Percentiles rank a stretch among this genome's conserved stretches.
Evolutionary conservation across 1,284 basidiomycete genomes (phyloP).

Genomic region (Anthracocystis setariae): DNA sequence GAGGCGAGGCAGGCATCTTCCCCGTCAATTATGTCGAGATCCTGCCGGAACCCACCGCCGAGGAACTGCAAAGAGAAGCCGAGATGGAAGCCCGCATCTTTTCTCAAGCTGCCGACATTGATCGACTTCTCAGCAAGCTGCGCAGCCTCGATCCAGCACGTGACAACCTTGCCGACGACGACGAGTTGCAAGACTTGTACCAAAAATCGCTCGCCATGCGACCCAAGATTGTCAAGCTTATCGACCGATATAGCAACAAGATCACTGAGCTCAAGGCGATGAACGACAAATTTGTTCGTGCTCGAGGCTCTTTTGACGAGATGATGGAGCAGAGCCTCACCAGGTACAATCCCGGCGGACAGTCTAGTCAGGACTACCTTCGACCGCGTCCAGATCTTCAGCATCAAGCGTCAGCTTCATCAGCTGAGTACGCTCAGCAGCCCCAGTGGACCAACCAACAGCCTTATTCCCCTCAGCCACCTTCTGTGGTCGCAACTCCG

Average conservation of each 20-base stretch:
- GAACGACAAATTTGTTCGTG: constrained; percentile 87
- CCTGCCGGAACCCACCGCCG: constrained; percentile 83
- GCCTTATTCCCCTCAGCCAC: constrained; percentile 21
- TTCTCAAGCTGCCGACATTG: constrained; percentile 84
- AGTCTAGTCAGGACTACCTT: constrained; percentile 41
- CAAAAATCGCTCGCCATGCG: constrained; percentile 86
- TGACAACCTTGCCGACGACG: constrained; percentile 88
- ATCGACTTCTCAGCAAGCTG: constrained; percentile 83
- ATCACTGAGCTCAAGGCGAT: constrained; percentile 79
- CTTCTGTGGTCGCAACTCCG: constrained; percentile 55
- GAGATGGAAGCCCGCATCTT: constrained; percentile 90
- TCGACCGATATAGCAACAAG: constrained; percentile 82
- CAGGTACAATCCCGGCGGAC: constrained; percentile 71
- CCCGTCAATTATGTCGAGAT: constrained; percentile 97
- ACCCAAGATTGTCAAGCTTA: constrained; percentile 93
- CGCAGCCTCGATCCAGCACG: constrained; percentile 76
- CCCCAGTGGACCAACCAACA: constrained; percentile 23
- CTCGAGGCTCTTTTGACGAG: constrained; percentile 82
- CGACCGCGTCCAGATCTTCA: constrained; percentile 38
- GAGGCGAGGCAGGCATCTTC: constrained; percentile 94
- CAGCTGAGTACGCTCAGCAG: constrained; percentile 40
- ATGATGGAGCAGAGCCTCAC: constrained; percentile 91
- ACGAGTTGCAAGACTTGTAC: constrained; percentile 93
- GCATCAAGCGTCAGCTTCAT: constrained; percentile 37
- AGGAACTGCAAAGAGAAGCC: constrained; percentile 82